These are phyloP conservation scores for Lathyrus oleraceus DNA, from an alignment of 306 rosid species.

Conservation along the genomic window DNA sequence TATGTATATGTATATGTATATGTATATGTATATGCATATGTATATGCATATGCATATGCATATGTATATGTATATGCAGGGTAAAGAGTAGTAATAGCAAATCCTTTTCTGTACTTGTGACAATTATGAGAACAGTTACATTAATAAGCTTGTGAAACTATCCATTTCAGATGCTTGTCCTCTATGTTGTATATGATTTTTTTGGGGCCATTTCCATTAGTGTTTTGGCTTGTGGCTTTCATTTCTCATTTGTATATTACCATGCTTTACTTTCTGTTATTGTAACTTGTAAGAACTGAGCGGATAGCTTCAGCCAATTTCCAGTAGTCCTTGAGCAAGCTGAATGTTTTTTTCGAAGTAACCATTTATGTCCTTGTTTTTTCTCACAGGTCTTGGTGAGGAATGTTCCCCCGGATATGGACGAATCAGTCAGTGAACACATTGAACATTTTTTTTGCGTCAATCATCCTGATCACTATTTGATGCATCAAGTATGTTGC, in stretches of 20 bases:
- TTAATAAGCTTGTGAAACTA: constrained; percentile 12
- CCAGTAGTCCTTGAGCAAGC: constrained; percentile 2
- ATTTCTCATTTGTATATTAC: constrained; percentile 23
- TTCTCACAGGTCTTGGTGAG: constrained; percentile 72
- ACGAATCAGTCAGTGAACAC: constrained; percentile 86
- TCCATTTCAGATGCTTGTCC: constrained; percentile 21
- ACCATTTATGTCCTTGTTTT: constrained; percentile 19
- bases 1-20: no score
- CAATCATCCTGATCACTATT: constrained; percentile 87
- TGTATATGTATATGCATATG: no score
- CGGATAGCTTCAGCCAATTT: not conserved
- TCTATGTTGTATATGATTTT: not conserved
- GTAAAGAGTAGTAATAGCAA: not conserved
- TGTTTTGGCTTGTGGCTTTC: constrained; percentile 2
- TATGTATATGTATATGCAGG: not conserved
- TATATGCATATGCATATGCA: no score
- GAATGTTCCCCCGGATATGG: constrained; percentile 86
- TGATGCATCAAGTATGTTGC: constrained; percentile 71
- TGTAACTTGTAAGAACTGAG: constrained; percentile 17
- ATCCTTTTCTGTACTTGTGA: not conserved
- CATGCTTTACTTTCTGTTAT: not conserved
- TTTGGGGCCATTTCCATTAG: not conserved
- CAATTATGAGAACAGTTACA: not conserved
- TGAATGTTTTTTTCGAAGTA: constrained; percentile 17
- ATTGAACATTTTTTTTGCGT: constrained; percentile 91